Evolutionary conservation across 1,284 basidiomycete species (phyloP), one percentile per base, ranked within the genome.

Genomic region (Naganishia albida): DNA sequence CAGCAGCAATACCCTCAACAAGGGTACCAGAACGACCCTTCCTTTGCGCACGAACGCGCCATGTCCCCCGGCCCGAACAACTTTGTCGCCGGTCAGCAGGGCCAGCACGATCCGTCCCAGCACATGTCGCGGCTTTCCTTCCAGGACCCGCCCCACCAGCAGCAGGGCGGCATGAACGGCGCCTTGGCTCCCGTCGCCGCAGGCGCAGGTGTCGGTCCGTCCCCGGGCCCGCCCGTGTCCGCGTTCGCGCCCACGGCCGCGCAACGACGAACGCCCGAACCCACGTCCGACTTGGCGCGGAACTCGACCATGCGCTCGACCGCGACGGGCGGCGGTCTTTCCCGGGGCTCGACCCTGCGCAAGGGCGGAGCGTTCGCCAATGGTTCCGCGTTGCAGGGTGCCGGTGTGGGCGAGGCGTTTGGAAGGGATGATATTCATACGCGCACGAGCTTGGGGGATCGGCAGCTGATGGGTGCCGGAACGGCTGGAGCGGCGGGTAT

Each of bases 1-100:
- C 68, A 78, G 44, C 77, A 79, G 66, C 56, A 71, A 49, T 52
- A 63, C 23, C 51, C 44, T 13, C 48, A 65, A 44, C 59, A 66
- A 52, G 42, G 40, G 34, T 67, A 23, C 62, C 72, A n/a, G 62
- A 63, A 56, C 28, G 64, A 64, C 46, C 67, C 59, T 3, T 62
- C 65, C 48, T 70, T 67, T 25, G 63, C 67, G 1, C 40, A 38
- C 8, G 67, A 65, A 50, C 54, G 65, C 6, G 63, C 67, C 52
- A 64, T 59, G 66, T 65, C 62, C n/a, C 57, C 59, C 39, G 54
- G 71, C 26, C 74, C 69, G 52, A 68, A 65, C 53, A 39, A 54
- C 39, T 59, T 42, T 28, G 28, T 53, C 28, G 48, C 39, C 26
- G 43, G 44, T 42, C 43, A 53, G 18, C 23, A 25, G n/a, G 20